These are phyloP conservation scores for Raphanus sativus DNA, from an alignment of 345 rosid species.

Conservation along the genomic window DNA sequence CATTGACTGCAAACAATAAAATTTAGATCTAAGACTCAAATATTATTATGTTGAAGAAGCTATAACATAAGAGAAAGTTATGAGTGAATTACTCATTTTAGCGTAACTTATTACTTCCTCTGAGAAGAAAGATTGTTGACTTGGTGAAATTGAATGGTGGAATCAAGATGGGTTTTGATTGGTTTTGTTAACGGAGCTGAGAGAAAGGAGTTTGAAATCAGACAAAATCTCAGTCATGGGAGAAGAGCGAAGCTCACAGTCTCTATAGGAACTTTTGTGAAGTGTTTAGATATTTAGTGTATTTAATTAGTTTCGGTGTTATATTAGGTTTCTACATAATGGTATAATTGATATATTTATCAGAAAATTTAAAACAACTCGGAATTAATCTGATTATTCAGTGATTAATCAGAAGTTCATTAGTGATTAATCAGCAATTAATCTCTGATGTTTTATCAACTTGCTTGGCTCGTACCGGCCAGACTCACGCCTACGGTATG, in stretches of 20 bases:
- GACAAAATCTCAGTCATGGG: constrained; percentile 26
- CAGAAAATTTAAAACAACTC: no score
- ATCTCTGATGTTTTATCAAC: no score
- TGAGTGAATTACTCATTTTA: no score
- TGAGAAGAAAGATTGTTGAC: background rate
- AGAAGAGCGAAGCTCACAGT: constrained; percentile 40
- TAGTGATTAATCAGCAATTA: no score
- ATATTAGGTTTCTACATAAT: no score
- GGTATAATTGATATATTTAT: no score
- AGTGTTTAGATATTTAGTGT: background rate
- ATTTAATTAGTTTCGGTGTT: background rate
- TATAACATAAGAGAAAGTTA: no score
- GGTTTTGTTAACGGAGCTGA: constrained; percentile 15
- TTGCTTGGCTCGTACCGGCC: no score
- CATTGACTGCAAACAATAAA: background rate
- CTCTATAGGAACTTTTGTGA: constrained; percentile 8
- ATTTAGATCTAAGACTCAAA: constrained; percentile 12
- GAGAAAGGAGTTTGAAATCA: background rate
- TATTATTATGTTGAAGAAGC: constrained; percentile 4
- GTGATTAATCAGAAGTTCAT: no score
- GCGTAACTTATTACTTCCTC: no score
- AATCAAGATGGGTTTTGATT: constrained; percentile 23
- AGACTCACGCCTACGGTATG: no score
- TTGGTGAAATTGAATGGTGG: constrained; percentile 6
- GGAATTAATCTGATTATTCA: no score